Conservation (phyloP, 805 yeast species). For the Wickerhamiella galacta region DNA sequence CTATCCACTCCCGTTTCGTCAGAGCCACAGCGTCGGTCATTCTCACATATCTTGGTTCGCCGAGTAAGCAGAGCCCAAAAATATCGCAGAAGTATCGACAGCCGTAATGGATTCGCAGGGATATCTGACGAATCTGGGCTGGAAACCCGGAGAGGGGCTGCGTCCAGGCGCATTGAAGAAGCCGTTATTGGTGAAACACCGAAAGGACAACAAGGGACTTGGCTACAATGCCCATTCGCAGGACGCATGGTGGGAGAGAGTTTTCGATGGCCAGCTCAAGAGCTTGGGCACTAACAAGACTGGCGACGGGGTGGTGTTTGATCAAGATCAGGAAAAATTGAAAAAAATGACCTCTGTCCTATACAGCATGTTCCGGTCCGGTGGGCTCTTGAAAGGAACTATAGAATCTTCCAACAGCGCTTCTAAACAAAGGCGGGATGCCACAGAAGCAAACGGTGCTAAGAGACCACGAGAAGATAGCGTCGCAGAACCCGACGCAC, state of each 20-base stretch:
- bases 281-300: constrained; percentile 38
- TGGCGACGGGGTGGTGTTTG: constrained; percentile 31
- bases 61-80: too few relatives aligned
- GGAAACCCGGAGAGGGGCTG: constrained; percentile 84
- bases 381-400: constrained; percentile 73
- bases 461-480: constrained; percentile 2
- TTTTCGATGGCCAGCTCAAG: constrained; percentile 86
- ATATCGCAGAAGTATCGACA: too few relatives aligned
- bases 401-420: constrained; percentile 6
- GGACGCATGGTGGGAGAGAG: constrained; percentile 93
- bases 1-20: too few relatives aligned
- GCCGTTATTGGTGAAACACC: constrained; percentile 81
- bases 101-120: constrained; percentile 66
- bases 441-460: background rate
- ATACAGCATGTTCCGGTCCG: constrained; percentile 73
- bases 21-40: too few relatives aligned
- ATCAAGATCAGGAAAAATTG: constrained; percentile 30
- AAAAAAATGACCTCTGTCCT: constrained; percentile 39
- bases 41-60: too few relatives aligned
- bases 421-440: constrained; percentile 1
- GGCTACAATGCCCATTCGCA: constrained; percentile 62
- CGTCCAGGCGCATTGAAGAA: constrained; percentile 62
- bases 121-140: constrained; percentile 67
- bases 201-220: constrained; percentile 77
- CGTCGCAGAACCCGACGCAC: background rate